Evolutionary conservation across 768 basidiomycete genomes (phyloP).

Genomic region (Leccinum variicolor): DNA sequence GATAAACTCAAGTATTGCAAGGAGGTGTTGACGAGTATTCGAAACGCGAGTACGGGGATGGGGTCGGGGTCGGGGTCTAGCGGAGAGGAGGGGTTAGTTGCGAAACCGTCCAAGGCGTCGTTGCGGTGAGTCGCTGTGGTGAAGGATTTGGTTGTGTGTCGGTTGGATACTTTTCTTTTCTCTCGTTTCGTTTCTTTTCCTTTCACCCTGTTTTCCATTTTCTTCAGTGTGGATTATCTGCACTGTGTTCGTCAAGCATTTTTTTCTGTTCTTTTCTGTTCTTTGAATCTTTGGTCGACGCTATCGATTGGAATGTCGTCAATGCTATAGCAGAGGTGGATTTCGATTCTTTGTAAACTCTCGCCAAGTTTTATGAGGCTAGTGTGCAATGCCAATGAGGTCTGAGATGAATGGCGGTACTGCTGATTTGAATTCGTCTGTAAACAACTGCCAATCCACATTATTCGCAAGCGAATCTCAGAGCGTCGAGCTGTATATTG

Average conservation of each 20-base stretch:
- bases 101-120: conserved; percentile 21
- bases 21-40: conserved; percentile 74
- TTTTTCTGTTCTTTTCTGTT: too few relatives aligned
- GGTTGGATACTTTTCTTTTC: neutral
- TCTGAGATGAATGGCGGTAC: too few relatives aligned
- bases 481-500: too few relatives aligned
- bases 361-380: neutral
- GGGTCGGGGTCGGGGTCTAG: conserved; percentile 19
- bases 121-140: conserved; percentile 2
- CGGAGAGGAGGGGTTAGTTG: conserved; percentile 8
- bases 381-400: too few relatives aligned
- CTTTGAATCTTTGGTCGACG: too few relatives aligned
- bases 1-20: conserved; percentile 86
- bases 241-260: too few relatives aligned
- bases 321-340: neutral
- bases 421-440: too few relatives aligned
- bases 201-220: neutral
- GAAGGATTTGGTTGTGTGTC: neutral
- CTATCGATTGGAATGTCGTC: neutral
- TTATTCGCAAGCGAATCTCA: too few relatives aligned
- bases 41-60: conserved; percentile 50
- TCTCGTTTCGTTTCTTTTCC: neutral
- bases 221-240: neutral
- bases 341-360: neutral
- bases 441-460: too few relatives aligned